Evolutionary conservation across 129 eudicot genomes (phyloP), one percentile per base, ranked within the genome.

Genomic region (Chrysanthemum lavandulifolium): DNA sequence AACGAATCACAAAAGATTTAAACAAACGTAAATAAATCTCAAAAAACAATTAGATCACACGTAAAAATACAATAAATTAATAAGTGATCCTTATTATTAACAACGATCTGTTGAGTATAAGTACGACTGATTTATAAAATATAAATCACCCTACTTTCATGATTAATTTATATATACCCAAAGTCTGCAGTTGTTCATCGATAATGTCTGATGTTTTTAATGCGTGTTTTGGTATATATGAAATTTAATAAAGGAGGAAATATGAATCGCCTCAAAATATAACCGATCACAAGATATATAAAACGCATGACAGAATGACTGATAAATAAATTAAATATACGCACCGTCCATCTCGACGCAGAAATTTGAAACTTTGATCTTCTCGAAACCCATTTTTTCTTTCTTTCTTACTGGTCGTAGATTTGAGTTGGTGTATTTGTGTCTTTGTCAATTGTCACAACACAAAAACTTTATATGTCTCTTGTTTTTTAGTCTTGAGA

Each of bases 341-440:
- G 25, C 25, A 23, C 98, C 98, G 68, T 94, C 98, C 98, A 94
- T 94, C 86, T 94, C 98, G 27, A 94, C 98, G 85, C 90, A 86
- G 82, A 93, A 96, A 68, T 94, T 90, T 54, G 87, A 84, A 61
- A 94, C 98, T 76, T 84, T 94, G 88, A 94, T 94, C 93, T 87
- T 94, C 60, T 90, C 75, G 76, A 86, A 82, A 14, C 86, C 91
- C 98, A 94, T 62, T 64, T 14, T 6, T 5, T 14, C 14, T n/a
- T 14, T 12, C 9, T 21, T 55, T 25, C 5, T 61, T 18, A 69
- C 10, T 23, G 13, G 62, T 16, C 66, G 61, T 58, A 33, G 40
- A 33, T 33, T 33, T 33, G 6, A 33, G 21, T 19, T 19, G 21
- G 21, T 19, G 21, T 19, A 19, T 19, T 19, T 19, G 21, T 19